phyloP scores from a whole-genome alignment of 371 early-diverging fungal genomes.

The Paraphysoderma sedebokerense region DNA sequence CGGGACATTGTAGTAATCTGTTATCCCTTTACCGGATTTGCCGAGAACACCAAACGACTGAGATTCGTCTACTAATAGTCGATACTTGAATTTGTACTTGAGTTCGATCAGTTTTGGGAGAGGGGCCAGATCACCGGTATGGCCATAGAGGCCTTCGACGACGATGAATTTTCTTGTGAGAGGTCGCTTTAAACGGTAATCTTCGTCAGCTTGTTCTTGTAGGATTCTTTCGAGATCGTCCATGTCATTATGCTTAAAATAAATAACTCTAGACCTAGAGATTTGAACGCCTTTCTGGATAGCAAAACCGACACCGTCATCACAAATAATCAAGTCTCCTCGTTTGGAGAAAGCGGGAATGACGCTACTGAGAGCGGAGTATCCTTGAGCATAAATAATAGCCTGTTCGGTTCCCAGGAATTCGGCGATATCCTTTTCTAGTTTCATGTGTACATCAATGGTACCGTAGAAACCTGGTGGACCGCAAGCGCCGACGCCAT shows the following conservation, averaged over 20 bases:
- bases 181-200: slow-evolving; percentile 47
- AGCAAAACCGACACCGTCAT: slow-evolving; percentile 75
- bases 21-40: slow-evolving; percentile 70
- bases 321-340: slow-evolving; percentile 91
- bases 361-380: slow-evolving; percentile 82
- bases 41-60: slow-evolving; percentile 89
- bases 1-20: slow-evolving; percentile 63
- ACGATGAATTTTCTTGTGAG: slow-evolving; percentile 88
- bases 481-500: slow-evolving; percentile 98
- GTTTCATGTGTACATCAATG: slow-evolving; percentile 88
- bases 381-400: slow-evolving; percentile 97
- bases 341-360: slow-evolving; percentile 97
- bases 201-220: slow-evolving; percentile 47
- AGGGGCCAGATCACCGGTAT: slow-evolving; percentile 84
- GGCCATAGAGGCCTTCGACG: slow-evolving; percentile 89
- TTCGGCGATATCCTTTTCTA: slow-evolving; percentile 78
- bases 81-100: slow-evolving; percentile 91
- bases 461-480: slow-evolving; percentile 99
- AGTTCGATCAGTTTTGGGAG: slow-evolving; percentile 66
- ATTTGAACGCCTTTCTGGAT: slow-evolving; percentile 83
- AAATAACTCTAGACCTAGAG: slow-evolving; percentile 70
- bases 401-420: slow-evolving; percentile 79
- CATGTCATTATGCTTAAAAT: slow-evolving; percentile 94
- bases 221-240: slow-evolving; percentile 79
- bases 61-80: slow-evolving; percentile 93